Evolutionary conservation across 225 moss, liverwort and hornwort species (phyloP), one percentile per base, ranked within the genome.

Genomic region (Pleurozium schreberi): DNA sequence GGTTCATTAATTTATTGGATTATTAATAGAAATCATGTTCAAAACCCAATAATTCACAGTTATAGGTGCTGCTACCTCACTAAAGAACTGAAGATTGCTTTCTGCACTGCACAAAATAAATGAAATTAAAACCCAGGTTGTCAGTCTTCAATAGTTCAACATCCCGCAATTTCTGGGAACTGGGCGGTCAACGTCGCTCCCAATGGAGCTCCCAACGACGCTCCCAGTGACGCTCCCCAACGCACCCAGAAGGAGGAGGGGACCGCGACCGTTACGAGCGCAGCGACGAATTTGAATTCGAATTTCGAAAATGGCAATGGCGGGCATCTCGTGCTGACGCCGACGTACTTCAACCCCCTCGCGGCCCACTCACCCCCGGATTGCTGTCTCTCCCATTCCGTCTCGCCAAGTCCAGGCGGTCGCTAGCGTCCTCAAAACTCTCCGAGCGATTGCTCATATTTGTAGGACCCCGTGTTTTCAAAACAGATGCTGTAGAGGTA

Each of bases 251-350:
- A 23, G n/a, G 28, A 43, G 9, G 82, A 28, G 23, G 61, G 62
- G 43, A 50, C 65, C 23, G 22, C 42, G 52, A 66, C 85, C 73
- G 75, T 88, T 91, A 36, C 67, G 28, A 62, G 47, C 28, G 27
- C 53, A 36, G 34, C 33, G 67, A 79, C 19, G n/a, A 80, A 42
- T 91, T 91, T 80, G 84, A 91, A 89, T 89, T 91, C 74, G 87
- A 91, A 91, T 87, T 87, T 91, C 58, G 89, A 89, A 91, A 78
- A 28, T 57, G 80, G 84, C 43, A 18, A 87, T 84, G 89, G 91
- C 91, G 89, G 87, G 87, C 75, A 69, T 85, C 36, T 55, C 42
- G 89, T 61, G 27, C 86, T 76, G 62, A 73, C 81, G 63, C 63
- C 52, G 36, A 59, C 88, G 63, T 82, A 63, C 81, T 61, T 81